Conservation (phyloP, 1,284 basidiomycete species). For the Takashimella tepidaria region DNA sequence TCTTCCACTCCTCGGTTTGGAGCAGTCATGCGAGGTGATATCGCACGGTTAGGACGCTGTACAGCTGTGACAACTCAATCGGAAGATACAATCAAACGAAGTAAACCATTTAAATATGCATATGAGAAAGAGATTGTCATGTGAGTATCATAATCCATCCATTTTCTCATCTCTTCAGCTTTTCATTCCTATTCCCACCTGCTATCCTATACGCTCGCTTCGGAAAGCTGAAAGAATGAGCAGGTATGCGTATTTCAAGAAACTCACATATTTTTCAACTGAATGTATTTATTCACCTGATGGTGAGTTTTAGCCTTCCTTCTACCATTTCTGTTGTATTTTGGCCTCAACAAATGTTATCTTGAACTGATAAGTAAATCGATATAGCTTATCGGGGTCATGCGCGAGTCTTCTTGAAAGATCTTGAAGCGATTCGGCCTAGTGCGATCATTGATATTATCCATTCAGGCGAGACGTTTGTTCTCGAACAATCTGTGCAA, state of each 20-base stretch:
- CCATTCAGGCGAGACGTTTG: slow-evolving; percentile 86
- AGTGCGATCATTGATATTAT: slow-evolving; percentile 97
- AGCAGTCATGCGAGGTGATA: slow-evolving; percentile 92
- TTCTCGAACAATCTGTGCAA: slow-evolving; percentile 70
- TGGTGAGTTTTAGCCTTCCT: slow-evolving; percentile 28
- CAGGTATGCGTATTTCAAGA: slow-evolving; percentile 98
- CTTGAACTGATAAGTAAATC: neutral
- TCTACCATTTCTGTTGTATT: too few relatives aligned
- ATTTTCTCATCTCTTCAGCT: too few relatives aligned
- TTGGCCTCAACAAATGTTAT: too few relatives aligned
- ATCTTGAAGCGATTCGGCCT: slow-evolving; percentile 87
- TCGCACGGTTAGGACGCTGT: slow-evolving; percentile 86
- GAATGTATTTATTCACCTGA: slow-evolving; percentile 99
- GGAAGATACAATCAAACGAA: slow-evolving; percentile 90
- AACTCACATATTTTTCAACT: slow-evolving; percentile 97
- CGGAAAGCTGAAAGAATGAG: too few relatives aligned
- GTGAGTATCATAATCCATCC: slow-evolving; percentile 51
- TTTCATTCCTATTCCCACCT: too few relatives aligned
- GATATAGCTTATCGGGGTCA: slow-evolving; percentile 89
- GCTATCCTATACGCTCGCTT: too few relatives aligned
- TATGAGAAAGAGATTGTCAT: slow-evolving; percentile 99
- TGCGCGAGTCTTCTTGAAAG: slow-evolving; percentile 88
- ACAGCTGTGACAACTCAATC: slow-evolving; percentile 90
- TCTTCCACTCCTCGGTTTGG: too few relatives aligned
- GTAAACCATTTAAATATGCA: slow-evolving; percentile 98